Percentiles rank a stretch among this genome's conserved stretches.
Evolutionary conservation across 148 eudicot species (phyloP).

Genomic region (Rhododendron ovatum): DNA sequence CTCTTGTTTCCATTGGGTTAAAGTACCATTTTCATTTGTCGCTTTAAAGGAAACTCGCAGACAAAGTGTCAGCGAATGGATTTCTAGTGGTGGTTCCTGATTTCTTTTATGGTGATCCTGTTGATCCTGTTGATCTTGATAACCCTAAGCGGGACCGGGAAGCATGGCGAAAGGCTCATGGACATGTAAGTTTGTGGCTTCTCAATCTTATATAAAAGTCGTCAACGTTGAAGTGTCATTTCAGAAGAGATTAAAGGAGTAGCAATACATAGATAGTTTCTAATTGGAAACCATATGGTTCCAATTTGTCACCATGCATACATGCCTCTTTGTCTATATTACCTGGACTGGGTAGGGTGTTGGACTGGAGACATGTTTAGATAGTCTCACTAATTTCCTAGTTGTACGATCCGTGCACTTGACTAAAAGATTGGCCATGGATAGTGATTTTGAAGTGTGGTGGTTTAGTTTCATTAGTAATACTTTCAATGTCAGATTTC

Average conservation of each 20-base stretch:
- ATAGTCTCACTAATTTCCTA: not conserved
- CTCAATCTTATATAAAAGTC: not conserved
- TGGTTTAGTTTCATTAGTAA: not conserved
- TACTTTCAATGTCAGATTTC: not conserved
- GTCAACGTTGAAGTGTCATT: not conserved
- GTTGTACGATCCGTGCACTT: not conserved
- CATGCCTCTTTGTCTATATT: not conserved
- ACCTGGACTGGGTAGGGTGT: not conserved
- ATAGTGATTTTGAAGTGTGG: not conserved
- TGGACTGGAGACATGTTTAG: not conserved
- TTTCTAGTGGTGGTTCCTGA: slow-evolving; percentile 36
- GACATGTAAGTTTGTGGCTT: slow-evolving; percentile 16
- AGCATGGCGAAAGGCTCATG: slow-evolving; percentile 24
- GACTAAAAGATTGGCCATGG: not conserved
- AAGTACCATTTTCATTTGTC: not conserved
- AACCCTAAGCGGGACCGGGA: slow-evolving; percentile 17
- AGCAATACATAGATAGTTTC: not conserved
- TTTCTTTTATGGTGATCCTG: slow-evolving; percentile 30
- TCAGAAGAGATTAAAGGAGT: not conserved
- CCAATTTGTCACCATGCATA: not conserved
- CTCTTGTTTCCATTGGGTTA: not conserved
- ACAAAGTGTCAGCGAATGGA: slow-evolving; percentile 36
- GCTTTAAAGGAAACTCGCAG: slow-evolving; percentile 28
- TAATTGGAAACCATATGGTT: not conserved
- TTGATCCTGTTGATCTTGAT: slow-evolving; percentile 8